Evolutionary conservation across 176 grass and related monocot species (phyloP).

Genomic region (Tillandsia leiboldiana): DNA sequence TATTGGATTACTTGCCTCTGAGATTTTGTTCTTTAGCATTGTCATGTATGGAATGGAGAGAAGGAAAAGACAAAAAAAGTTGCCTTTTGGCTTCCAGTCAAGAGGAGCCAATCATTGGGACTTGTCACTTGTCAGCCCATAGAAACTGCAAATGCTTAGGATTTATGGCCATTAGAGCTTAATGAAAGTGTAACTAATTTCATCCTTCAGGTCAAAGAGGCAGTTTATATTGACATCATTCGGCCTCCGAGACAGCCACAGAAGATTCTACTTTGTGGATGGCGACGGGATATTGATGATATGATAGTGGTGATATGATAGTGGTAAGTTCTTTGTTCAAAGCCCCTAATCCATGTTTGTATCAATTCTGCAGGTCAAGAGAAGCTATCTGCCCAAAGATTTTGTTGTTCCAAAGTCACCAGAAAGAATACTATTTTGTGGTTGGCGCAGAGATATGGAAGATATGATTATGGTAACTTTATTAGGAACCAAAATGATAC

Average conservation of each 20-base stretch:
- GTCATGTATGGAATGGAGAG: not conserved
- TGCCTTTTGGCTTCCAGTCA: not conserved
- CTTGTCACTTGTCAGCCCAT: constrained; percentile 12
- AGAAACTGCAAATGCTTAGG: constrained; percentile 33
- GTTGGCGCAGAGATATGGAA: constrained; percentile 83
- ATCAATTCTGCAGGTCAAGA: constrained; percentile 51
- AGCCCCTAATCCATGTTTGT: constrained; percentile 52
- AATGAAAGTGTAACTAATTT: constrained; percentile 41
- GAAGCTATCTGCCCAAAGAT: constrained; percentile 70
- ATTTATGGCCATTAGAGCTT: constrained; percentile 22
- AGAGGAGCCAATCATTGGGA: not conserved
- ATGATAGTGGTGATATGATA: constrained; percentile 91
- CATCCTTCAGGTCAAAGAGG: constrained; percentile 79
- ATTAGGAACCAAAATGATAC: constrained; percentile 30
- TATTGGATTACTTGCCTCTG: not conserved
- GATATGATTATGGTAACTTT: constrained; percentile 94
- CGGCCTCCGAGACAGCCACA: constrained; percentile 49
- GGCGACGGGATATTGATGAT: constrained; percentile 82
- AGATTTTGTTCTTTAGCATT: not conserved
- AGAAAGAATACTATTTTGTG: constrained; percentile 88
- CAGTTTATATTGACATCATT: constrained; percentile 72
- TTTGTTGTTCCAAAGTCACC: constrained; percentile 72
- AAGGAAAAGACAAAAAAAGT: not conserved
- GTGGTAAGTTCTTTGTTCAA: constrained; percentile 53
- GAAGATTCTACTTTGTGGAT: constrained; percentile 89